Base-by-base conservation (phyloP, 2,329 filamentous ascomycete genomes). In the Colletotrichum orbiculare region DNA sequence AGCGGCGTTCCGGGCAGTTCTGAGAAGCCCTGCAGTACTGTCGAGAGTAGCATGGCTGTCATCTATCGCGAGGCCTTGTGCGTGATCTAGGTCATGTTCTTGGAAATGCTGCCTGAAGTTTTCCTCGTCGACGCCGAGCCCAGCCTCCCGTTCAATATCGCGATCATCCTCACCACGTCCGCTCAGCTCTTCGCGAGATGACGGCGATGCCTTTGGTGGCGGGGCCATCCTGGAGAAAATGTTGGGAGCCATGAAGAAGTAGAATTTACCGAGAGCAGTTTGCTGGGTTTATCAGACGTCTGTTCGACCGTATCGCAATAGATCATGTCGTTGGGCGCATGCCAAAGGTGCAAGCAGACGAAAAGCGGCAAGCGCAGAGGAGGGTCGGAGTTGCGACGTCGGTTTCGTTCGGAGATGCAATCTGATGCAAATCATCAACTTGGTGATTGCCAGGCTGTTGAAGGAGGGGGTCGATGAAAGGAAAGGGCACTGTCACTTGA, bases 61-160 rank as follows among this genome's bases (percentile, higher is more conserved):
- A 10, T 79, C 80, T 3, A 80, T 74, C 6, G 73, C 78, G 6
- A 86, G 74, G 6, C 75, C 77, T 41, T 76, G 72, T n/a, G 76
- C 76, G 53, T 77, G 72, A 2, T 83, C 82, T 1, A 84, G 71
- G 56, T 86, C 83, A 48, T 83, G 79, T 47, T 85, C 81, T 45
- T 81, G 78, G 59, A 87, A 85, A 34, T 82, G 72, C 54, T 85
- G 79, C 46, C 79, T 80, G 7, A 87, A 72, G 67, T 87, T 87
- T 69, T 86, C 82, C 67, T 86, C 83, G 69, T 87, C 84, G 6
- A 86, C 63, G 25, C 76, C 75, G n/a, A 80, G 72, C 2, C 77
- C 81, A 4, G 77, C 77, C 48, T 76, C 76, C 39, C 78, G 76
- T 66, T 85, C 81, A 33, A 75, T 66, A 59, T 83, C 83, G 53